Base-by-base conservation (phyloP, 345 rosid genomes). In the Lumnitzera racemosa region DNA sequence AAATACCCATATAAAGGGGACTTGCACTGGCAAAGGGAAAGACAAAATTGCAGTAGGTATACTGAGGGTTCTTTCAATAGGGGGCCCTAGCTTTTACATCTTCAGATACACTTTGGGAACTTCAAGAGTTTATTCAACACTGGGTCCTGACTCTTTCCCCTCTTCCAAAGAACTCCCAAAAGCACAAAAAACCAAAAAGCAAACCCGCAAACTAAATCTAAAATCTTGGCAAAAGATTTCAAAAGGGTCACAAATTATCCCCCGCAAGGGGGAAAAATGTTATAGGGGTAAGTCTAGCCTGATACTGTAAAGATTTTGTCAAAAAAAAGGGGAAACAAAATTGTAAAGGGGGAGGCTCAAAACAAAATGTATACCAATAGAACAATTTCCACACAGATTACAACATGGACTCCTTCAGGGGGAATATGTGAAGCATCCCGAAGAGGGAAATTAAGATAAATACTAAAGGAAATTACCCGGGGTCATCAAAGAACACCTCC, bases 161-260 rank as follows among this genome's bases (percentile, higher is more conserved):
- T 89, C 96, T 79, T 92, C 96, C 61, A 89, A 76, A 57, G 96
- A 89, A 70, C 94, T 62, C 98, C 98, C 47, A 92, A 84, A 48
- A 89, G 94, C 63, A 92, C 96, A n/a, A n/a, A 61, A 89, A 89
- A 47, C 98, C 96, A 77, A 89, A 96, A 82, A 92, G 95, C 98
- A 92, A 77, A 92, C 96, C 96, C 89, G 94, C 89, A 82, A 77
- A 46, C 89, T 87, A 87, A 81, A 79, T 84, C 51, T 60, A 74
- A 61, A 78, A 68, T 74, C 65, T 62, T 70, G 70, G 71, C 69
- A 84, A 81, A 76, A 55, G 23, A 16, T n/a, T 46, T 46, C n/a
- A 13, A 0, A 5, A 43, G 29, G 0, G 11, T 24, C 43, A 36
- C 43, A 36, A 36, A 4, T 36, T 36, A 36, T 36, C 43, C 7